Conservation (phyloP, 331 rosid species). For the Malus hybrid region DNA sequence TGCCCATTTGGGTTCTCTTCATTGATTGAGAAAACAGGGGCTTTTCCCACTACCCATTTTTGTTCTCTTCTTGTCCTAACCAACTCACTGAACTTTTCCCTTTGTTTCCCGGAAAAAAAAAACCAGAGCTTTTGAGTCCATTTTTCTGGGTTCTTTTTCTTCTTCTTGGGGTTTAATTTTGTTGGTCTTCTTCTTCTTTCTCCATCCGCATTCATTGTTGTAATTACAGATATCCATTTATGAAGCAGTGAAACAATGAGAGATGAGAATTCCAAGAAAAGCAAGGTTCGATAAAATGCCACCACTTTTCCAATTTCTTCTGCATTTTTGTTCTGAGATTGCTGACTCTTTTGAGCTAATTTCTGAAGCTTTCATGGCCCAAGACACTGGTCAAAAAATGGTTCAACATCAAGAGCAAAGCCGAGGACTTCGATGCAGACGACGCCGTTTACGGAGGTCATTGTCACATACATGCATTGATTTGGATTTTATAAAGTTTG, state of each 20-base stretch:
- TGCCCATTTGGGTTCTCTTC: conserved; percentile 26
- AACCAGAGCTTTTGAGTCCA: conserved; percentile 13
- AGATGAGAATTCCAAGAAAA: conserved; percentile 91
- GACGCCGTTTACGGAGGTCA: conserved; percentile 66
- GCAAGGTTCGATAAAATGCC: conserved; percentile 74
- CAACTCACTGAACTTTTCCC: not conserved
- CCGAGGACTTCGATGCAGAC: conserved; percentile 87
- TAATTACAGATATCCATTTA: conserved; percentile 30
- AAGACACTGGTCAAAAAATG: conserved; percentile 94
- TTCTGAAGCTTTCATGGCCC: conserved; percentile 91
- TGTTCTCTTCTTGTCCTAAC: conserved; percentile 7
- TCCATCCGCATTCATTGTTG: conserved; percentile 6
- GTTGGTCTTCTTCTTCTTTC: conserved; percentile 2
- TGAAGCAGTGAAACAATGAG: conserved; percentile 90
- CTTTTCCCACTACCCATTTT: conserved; percentile 16
- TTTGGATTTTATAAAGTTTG: conserved; percentile 20
- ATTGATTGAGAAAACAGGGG: conserved; percentile 30
- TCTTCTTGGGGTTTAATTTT: not conserved
- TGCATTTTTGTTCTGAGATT: conserved; percentile 20
- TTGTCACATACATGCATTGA: conserved; percentile 14
- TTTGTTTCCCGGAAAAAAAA: conserved; percentile 15
- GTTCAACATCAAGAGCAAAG: conserved; percentile 88
- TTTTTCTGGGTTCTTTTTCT: not conserved
- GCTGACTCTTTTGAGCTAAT: conserved; percentile 22
- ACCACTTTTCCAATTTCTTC: conserved; percentile 11